Conservation (phyloP, 176 grass and related monocot genomes). For the Poa pratensis region DNA sequence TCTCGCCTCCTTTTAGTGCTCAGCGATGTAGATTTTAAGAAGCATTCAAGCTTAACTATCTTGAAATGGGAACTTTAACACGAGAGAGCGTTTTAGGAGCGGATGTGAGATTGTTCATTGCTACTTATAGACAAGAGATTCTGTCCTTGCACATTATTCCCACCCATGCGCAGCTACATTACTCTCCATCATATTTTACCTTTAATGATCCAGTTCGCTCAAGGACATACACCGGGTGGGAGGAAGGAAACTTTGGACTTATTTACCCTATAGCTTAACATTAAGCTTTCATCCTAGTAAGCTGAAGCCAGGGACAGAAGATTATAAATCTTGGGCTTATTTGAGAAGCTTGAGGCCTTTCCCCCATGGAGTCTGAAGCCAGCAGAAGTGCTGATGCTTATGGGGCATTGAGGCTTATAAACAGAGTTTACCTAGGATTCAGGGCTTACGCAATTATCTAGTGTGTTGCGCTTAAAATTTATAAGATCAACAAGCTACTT, state of each 20-base stretch:
- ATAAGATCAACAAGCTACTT: background rate
- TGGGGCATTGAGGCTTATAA: background rate
- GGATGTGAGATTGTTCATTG: background rate
- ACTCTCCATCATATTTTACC: background rate
- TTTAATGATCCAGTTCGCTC: background rate
- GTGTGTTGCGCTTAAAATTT: background rate
- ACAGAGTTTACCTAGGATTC: background rate
- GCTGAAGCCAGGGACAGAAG: constrained; percentile 3
- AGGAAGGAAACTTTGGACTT: background rate
- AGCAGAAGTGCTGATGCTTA: background rate
- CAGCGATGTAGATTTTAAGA: background rate
- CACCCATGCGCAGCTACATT: background rate
- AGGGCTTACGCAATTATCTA: background rate
- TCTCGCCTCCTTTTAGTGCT: background rate
- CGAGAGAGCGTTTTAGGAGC: background rate
- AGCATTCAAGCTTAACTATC: background rate
- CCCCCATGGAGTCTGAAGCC: background rate
- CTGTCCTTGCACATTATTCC: background rate
- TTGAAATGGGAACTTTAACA: background rate
- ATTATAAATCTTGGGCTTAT: background rate
- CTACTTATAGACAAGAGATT: background rate
- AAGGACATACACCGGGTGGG: background rate
- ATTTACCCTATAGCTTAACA: constrained; percentile 15
- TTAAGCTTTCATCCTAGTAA: constrained; percentile 6
- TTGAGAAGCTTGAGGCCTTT: background rate